These are phyloP conservation scores for Biscogniauxia sp. DNA, from an alignment of 2,329 filamentous ascomycete genomes.

Conservation along the genomic window DNA sequence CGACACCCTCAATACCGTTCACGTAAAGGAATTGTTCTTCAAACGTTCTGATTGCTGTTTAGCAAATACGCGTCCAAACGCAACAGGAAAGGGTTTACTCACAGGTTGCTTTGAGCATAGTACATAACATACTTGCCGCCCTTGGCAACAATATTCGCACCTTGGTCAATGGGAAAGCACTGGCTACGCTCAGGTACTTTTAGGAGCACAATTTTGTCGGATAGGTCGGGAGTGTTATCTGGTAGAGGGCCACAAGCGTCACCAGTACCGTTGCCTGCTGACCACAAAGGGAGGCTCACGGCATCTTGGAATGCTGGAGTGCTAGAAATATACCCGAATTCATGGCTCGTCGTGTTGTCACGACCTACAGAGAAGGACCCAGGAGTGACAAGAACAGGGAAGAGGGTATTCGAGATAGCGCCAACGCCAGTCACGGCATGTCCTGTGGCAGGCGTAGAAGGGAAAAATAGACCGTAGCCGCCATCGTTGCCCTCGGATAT, in stretches of 20 bases:
- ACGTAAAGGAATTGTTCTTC: background rate
- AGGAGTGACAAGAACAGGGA: background rate
- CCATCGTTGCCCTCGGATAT: constrained; percentile 20
- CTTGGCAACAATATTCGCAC: constrained; percentile 37
- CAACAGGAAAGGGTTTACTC: constrained; percentile 4
- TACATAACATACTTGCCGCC: constrained; percentile 42
- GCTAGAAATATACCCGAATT: background rate
- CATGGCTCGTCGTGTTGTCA: background rate
- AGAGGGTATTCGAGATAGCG: background rate
- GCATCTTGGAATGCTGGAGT: background rate
- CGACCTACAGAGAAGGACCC: background rate
- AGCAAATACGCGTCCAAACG: constrained; percentile 2
- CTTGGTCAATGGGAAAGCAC: constrained; percentile 37
- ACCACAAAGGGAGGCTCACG: background rate
- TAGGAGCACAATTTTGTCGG: constrained; percentile 40
- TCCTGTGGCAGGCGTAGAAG: background rate
- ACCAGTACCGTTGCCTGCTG: background rate
- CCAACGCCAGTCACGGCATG: constrained; percentile 1
- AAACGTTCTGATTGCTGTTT: constrained; percentile 3
- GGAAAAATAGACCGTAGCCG: background rate
- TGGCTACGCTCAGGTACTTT: constrained; percentile 26
- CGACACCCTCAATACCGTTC: constrained; percentile 14
- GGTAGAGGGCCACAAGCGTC: constrained; percentile 39
- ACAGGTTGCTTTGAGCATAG: constrained; percentile 31
- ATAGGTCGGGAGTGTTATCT: constrained; percentile 38